A percentile compares a stretch with the other conserved stretches of the same genome.
phyloP scores from a whole-genome alignment of 257 asterid species.

The Eucommia ulmoides region DNA sequence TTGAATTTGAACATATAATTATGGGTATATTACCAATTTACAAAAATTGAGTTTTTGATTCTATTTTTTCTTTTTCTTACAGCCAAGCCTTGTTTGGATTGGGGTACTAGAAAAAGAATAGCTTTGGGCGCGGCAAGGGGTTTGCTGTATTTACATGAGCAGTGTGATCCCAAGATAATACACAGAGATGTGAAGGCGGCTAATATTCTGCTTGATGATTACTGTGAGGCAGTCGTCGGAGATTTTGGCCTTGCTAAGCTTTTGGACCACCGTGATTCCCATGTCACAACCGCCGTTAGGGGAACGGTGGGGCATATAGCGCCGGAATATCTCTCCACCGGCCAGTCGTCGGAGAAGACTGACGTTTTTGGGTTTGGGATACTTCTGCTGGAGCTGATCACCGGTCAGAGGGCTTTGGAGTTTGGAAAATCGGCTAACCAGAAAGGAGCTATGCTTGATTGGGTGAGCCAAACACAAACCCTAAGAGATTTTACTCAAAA shows the following conservation, averaged over 20 bases:
- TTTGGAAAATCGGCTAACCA: constrained; percentile 16
- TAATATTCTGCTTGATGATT: constrained; percentile 20
- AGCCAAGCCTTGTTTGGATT: constrained; percentile 17
- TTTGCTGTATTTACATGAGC: constrained; percentile 22
- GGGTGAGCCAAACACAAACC: constrained; percentile 12
- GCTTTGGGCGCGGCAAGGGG: constrained; percentile 31
- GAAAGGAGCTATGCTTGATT: constrained; percentile 24
- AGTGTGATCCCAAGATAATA: constrained; percentile 27
- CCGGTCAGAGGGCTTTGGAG: constrained; percentile 22
- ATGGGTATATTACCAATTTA: no score
- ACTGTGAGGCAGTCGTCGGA: constrained; percentile 25
- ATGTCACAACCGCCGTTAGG: constrained; percentile 27
- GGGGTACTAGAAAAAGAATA: constrained; percentile 19
- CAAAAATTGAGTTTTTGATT: no score
- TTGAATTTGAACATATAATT: no score
- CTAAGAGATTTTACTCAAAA: no score
- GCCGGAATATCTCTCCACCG: constrained; percentile 25
- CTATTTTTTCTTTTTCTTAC: no score
- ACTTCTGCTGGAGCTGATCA: constrained; percentile 22
- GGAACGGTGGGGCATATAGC: constrained; percentile 31
- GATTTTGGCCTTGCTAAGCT: constrained; percentile 28
- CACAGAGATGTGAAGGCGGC: constrained; percentile 34
- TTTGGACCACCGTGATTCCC: constrained; percentile 23
- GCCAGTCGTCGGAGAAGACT: constrained; percentile 26
- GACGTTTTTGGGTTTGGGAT: constrained; percentile 28